Percentiles rank a stretch among this genome's conserved stretches.
Conservation (phyloP, 2,329 filamentous ascomycete genomes). For the Penicillium sp. region DNA sequence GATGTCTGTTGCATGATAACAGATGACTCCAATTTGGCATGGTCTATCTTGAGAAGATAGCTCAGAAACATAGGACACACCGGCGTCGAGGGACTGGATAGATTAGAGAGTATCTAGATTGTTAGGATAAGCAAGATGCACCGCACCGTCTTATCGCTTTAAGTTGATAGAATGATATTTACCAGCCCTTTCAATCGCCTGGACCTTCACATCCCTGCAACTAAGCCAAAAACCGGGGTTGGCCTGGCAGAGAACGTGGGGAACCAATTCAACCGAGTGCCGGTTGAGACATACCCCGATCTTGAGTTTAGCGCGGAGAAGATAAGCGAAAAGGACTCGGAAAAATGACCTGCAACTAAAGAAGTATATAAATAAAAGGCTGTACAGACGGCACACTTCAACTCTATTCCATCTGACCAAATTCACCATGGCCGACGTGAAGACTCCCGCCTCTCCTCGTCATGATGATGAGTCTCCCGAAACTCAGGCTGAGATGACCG, state of each 20-base stretch:
- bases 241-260: slow-evolving; percentile 6
- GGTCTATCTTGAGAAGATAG: background rate
- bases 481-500: slow-evolving; percentile 19
- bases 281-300: background rate
- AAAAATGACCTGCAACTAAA: background rate
- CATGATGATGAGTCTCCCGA: background rate
- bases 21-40: background rate
- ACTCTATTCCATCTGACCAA: background rate
- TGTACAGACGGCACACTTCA: background rate
- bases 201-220: slow-evolving; percentile 9
- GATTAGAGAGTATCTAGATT: background rate
- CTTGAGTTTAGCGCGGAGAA: slow-evolving; percentile 1
- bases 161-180: background rate
- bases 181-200: background rate
- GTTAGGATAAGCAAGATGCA: background rate
- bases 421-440: slow-evolving; percentile 7
- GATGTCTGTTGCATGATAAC: background rate
- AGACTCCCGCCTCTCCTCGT: background rate
- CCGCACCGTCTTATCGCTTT: too few relatives aligned
- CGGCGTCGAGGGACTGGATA: too few relatives aligned
- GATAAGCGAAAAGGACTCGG: slow-evolving; percentile 5
- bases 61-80: too few relatives aligned
- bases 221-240: background rate
- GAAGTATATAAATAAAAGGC: background rate
- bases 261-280: slow-evolving; percentile 1